These are phyloP conservation scores for Fennellomyces sp. DNA, from an alignment of 371 early-diverging fungal species.

Conservation along the genomic window DNA sequence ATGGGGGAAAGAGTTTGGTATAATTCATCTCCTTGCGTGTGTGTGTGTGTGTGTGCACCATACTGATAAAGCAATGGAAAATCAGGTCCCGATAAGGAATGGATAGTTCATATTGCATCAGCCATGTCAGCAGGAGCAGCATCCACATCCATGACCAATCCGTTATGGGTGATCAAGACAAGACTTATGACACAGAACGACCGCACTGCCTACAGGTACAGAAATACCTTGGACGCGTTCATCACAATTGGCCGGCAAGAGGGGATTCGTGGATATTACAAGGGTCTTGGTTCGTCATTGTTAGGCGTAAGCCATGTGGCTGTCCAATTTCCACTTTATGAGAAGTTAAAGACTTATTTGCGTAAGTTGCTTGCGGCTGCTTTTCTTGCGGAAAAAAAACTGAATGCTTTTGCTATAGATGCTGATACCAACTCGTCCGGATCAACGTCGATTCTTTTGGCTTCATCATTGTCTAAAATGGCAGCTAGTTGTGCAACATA, in stretches of 20 bases:
- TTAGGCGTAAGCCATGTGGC: constrained; percentile 94
- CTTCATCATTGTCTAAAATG: constrained; percentile 87
- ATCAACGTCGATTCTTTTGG: constrained; percentile 69
- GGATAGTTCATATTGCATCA: constrained; percentile 78
- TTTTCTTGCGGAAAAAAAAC: too few relatives aligned
- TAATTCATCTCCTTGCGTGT: too few relatives aligned
- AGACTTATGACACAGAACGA: constrained; percentile 87
- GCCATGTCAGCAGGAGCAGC: constrained; percentile 88
- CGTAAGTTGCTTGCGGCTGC: constrained; percentile 48
- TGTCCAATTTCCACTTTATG: constrained; percentile 95
- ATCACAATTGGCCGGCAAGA: constrained; percentile 68
- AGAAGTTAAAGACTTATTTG: constrained; percentile 75
- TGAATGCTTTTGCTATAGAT: neutral
- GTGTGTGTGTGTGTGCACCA: too few relatives aligned
- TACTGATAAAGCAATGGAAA: neutral
- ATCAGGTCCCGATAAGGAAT: constrained; percentile 46
- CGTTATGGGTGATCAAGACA: constrained; percentile 94
- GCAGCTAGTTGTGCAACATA: constrained; percentile 88
- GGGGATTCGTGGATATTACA: constrained; percentile 82
- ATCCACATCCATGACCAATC: constrained; percentile 82
- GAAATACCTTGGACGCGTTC: constrained; percentile 75
- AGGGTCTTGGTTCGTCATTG: constrained; percentile 88
- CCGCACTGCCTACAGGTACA: constrained; percentile 71
- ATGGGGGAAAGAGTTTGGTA: constrained; percentile 16
- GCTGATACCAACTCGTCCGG: constrained; percentile 29